Conservation (phyloP, 129 eudicot species). For the Tagetes erecta region DNA sequence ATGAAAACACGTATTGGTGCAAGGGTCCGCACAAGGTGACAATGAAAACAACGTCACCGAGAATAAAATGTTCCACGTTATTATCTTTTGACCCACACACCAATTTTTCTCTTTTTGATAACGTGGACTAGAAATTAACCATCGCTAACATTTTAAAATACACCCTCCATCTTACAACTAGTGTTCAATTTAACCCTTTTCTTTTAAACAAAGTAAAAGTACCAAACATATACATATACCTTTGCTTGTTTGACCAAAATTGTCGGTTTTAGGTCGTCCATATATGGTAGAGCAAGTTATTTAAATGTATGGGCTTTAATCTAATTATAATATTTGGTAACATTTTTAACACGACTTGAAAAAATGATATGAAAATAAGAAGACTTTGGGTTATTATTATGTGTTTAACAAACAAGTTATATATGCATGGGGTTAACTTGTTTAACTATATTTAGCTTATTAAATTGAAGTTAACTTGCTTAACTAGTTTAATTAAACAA, state of each 20-base stretch:
- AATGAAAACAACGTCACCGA: conserved; percentile 51
- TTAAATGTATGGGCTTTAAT: no score
- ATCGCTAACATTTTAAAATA: not conserved
- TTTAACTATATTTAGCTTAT: no score
- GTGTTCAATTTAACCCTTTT: conserved; percentile 7
- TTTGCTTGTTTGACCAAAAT: not conserved
- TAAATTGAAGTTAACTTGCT: not conserved
- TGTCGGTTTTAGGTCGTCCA: no score
- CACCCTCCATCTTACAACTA: conserved; percentile 16
- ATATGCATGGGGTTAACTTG: not conserved
- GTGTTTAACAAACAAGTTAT: no score
- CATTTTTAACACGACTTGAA: no score
- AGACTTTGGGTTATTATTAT: no score
- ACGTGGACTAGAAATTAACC: conserved; percentile 48
- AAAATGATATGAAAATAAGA: no score
- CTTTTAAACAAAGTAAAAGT: not conserved
- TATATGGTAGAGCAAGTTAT: no score
- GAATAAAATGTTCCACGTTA: conserved; percentile 46
- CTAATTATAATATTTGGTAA: no score
- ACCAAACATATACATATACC: not conserved
- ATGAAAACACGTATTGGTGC: not conserved
- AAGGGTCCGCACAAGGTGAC: not conserved
- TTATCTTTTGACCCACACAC: conserved; percentile 35
- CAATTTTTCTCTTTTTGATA: not conserved
- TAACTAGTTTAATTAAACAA: not conserved